Percentiles rank a stretch among this genome's conserved stretches.
Evolutionary conservation across 768 basidiomycete species (phyloP).

Genomic region (Kwoniella mangroviensis): DNA sequence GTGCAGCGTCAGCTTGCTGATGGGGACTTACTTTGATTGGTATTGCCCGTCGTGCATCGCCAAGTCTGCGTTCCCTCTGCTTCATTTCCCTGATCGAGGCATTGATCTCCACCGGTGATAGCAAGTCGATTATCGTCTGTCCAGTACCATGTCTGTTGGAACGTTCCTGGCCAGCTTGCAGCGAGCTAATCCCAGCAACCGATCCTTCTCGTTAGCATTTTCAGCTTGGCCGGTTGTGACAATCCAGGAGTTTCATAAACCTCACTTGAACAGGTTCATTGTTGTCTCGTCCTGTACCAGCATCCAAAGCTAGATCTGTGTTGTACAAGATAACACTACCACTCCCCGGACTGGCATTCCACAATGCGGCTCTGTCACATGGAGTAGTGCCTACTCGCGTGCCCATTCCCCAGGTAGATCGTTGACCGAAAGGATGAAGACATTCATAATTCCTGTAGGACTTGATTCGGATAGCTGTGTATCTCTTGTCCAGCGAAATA

Average conservation of each 20-base stretch:
- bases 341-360: conserved; percentile 28
- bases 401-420: conserved; percentile 3
- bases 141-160: conserved; percentile 17
- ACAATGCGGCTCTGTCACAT: conserved; percentile 20
- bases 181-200: neutral
- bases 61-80: conserved; percentile 40
- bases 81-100: conserved; percentile 32
- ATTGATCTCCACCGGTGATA: conserved; percentile 42
- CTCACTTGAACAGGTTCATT: conserved; percentile 9
- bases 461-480: conserved; percentile 12
- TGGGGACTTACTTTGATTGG: conserved; percentile 45
- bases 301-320: conserved; percentile 22
- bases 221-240: no score
- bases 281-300: conserved; percentile 17
- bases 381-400: conserved; percentile 6
- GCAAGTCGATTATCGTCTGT: conserved; percentile 32
- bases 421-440: neutral
- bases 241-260: neutral
- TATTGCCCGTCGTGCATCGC: conserved; percentile 53
- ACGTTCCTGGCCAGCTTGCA: neutral
- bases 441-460: neutral
- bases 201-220: no score
- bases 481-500: neutral
- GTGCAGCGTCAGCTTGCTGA: neutral
- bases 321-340: conserved; percentile 20